Percentiles rank a stretch among this genome's conserved stretches.
Evolutionary conservation across 768 basidiomycete species (phyloP).

Genomic region (Pholiota microspora): DNA sequence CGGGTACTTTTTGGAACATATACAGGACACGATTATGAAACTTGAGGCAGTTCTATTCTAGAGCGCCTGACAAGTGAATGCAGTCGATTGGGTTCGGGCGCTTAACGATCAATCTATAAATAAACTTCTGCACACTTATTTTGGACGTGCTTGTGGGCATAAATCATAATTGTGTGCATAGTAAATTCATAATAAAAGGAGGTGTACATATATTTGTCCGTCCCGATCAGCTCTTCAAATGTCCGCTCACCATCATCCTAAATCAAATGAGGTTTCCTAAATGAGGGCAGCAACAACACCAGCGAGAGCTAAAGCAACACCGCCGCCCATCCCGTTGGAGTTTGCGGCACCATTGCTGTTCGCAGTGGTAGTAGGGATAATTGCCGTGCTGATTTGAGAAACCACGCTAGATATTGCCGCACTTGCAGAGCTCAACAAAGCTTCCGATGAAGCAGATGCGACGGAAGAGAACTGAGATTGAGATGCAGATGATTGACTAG

Average conservation of each 20-base stretch:
- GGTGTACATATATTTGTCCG: background rate
- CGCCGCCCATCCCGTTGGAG: background rate
- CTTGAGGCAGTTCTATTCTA: too few species aligned
- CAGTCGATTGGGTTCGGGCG: too few species aligned
- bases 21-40: too few species aligned
- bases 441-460: constrained; percentile 2
- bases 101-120: too few species aligned
- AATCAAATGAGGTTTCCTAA: background rate
- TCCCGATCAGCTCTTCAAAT: too few species aligned
- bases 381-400: constrained; percentile 9
- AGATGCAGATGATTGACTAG: background rate
- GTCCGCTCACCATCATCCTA: background rate
- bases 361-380: constrained; percentile 5
- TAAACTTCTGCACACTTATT: too few species aligned
- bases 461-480: background rate
- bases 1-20: too few species aligned
- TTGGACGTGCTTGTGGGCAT: too few species aligned
- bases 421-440: constrained; percentile 4
- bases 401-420: background rate
- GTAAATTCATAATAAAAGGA: too few species aligned
- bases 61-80: too few species aligned
- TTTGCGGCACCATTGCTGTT: background rate
- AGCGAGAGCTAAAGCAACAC: constrained; percentile 3
- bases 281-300: constrained; percentile 3
- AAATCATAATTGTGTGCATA: too few species aligned